These are phyloP conservation scores for Tulasnella calospora DNA, from an alignment of 768 basidiomycete genomes.

Conservation along the genomic window DNA sequence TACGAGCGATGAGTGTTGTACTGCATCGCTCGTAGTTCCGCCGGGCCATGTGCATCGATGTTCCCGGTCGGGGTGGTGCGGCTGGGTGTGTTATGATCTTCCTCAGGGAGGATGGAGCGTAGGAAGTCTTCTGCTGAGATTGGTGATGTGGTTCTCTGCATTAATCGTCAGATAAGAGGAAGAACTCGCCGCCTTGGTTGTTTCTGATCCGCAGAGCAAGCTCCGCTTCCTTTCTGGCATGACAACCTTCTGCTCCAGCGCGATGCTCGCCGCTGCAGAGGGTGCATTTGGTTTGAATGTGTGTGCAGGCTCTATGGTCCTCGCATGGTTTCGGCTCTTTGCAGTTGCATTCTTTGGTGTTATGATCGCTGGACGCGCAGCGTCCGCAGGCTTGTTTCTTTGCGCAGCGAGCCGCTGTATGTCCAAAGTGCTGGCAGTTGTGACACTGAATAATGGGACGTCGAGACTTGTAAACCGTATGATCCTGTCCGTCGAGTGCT, in stretches of 20 bases:
- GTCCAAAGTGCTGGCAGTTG: constrained; percentile 24
- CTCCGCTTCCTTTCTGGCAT: background rate
- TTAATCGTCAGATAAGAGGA: background rate
- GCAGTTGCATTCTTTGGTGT: constrained; percentile 6
- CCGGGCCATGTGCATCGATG: background rate
- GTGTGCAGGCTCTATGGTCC: background rate
- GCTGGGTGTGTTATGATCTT: background rate
- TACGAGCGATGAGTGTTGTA: constrained; percentile 6
- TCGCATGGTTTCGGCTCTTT: background rate
- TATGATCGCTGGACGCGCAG: background rate
- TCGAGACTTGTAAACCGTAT: constrained; percentile 11
- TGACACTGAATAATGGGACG: constrained; percentile 23
- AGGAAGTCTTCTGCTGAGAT: background rate
- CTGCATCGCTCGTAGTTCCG: background rate
- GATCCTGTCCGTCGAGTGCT: background rate
- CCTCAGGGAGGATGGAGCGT: background rate
- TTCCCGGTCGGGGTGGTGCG: background rate
- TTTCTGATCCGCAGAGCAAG: background rate
- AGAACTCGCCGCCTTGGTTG: constrained; percentile 1
- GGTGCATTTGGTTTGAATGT: constrained; percentile 4
- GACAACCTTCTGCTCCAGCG: background rate
- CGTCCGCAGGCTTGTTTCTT: background rate
- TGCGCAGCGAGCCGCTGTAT: constrained; percentile 22
- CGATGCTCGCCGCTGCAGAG: constrained; percentile 20
- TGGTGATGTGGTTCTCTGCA: background rate